Evolutionary conservation across 345 rosid genomes (phyloP).

Genomic region (Gynandropsis gynandra): DNA sequence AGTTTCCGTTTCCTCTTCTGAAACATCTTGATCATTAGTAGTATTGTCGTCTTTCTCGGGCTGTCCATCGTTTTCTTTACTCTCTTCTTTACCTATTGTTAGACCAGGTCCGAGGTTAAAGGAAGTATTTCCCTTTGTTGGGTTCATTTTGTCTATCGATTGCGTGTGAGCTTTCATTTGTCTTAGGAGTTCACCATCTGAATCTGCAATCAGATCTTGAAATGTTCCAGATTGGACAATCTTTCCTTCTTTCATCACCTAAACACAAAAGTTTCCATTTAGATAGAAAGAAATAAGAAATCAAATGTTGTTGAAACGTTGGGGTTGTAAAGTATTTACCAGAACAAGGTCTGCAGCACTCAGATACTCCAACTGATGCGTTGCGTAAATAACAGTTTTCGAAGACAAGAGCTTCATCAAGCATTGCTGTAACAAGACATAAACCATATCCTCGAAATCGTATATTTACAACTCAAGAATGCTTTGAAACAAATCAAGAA

Average conservation of each 20-base stretch:
- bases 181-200: conserved; percentile 52
- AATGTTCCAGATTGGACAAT: conserved; percentile 68
- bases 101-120: too few species aligned
- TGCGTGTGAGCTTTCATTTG: conserved; percentile 61
- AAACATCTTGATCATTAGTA: conserved; percentile 49
- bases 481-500: too few species aligned
- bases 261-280: too few species aligned
- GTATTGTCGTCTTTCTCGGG: conserved; percentile 29
- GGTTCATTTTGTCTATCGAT: conserved; percentile 44
- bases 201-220: conserved; percentile 39
- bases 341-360: conserved; percentile 54
- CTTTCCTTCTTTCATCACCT: conserved; percentile 81
- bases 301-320: neutral
- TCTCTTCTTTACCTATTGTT: too few species aligned
- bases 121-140: conserved; percentile 20
- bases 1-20: conserved; percentile 76
- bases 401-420: conserved; percentile 36
- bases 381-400: conserved; percentile 54
- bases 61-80: conserved; percentile 26
- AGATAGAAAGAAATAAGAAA: neutral
- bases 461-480: too few species aligned
- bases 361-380: conserved; percentile 60
- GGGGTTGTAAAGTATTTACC: conserved; percentile 24
- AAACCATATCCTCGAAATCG: too few species aligned
- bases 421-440: conserved; percentile 51